Conservation (phyloP, 1,284 basidiomycete genomes). For the Microbotryum saponariae region DNA sequence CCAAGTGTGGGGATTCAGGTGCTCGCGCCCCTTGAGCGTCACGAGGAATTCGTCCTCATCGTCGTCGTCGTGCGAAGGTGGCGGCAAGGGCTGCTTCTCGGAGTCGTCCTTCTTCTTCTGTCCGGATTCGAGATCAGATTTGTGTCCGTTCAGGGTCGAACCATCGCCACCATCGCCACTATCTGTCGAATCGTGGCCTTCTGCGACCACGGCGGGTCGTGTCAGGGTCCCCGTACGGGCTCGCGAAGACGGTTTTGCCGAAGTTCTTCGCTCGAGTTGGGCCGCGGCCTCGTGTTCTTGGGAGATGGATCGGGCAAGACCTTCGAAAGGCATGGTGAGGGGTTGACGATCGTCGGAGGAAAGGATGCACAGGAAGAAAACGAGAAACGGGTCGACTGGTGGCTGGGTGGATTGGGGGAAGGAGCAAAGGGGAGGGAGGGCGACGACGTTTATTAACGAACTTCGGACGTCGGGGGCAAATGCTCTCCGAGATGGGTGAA, state of each 20-base stretch:
- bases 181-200: neutral
- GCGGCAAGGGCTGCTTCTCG: neutral
- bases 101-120: neutral
- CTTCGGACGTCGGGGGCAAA: no score
- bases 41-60: slow-evolving; percentile 44
- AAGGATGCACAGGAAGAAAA: no score
- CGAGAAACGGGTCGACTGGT: no score
- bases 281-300: slow-evolving; percentile 6
- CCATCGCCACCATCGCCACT: neutral
- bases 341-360: no score
- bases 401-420: no score
- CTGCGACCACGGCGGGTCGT: neutral
- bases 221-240: neutral
- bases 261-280: neutral
- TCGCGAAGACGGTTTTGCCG: neutral
- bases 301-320: slow-evolving; percentile 4
- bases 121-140: neutral
- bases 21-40: slow-evolving; percentile 42
- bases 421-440: no score
- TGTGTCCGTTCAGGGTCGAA: neutral
- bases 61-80: slow-evolving; percentile 7
- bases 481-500: no score
- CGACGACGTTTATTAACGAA: no score
- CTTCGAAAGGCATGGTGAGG: slow-evolving; percentile 2
- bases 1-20: slow-evolving; percentile 55